Base-by-base conservation (phyloP, 2,329 filamentous ascomycete species). In the Pleurostoma richardsiae region DNA sequence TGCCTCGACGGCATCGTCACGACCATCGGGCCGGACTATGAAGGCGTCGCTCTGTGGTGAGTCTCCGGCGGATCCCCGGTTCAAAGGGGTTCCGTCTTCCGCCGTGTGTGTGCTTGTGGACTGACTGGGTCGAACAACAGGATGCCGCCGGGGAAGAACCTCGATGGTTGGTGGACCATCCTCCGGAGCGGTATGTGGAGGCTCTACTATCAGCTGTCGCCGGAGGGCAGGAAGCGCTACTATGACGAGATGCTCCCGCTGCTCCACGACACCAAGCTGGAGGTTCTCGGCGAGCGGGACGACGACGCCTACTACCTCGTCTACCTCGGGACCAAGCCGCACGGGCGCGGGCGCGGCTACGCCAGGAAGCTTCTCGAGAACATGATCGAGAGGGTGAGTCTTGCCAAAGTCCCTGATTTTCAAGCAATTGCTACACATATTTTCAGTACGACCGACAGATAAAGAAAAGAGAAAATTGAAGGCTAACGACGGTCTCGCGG, bases 1-100 rank as follows among this genome's bases (percentile, higher is more conserved):
- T 83, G 82, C 64, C 76, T 86, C 59, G 83, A 83, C 56, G 89
- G 88, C 47, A 66, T 89, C 49, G 88, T 88, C 46, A 85, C 86
- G 41, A 82, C 85, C 46, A 82, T 88, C 51, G 89, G 88, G 19
- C 78, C 82, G 5, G 80, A 90, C 59, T 89, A 86, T 59, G 88
- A 89, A 54, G 85, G 82, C 53, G 83, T 94, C 46, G 87, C 86
- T 48, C 72, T 94, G 44, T 94, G 88, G 88, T 90, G 72, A 61
- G 80, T 73, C 19, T 19, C 19, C 19, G 19, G 19, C 19, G 19
- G 19, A 19, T 19, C 19, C 19, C 19, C 19, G 19, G 19, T 19
- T 19, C 42, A 11, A 39, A 10, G 53, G 27, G 30, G 4, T 41
- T 33, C 1, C 10, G 42, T 31, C 31, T 31, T 29, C 29, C 36